Conservation (phyloP, 2,329 filamentous ascomycete genomes). For the Fusarium sp. region DNA sequence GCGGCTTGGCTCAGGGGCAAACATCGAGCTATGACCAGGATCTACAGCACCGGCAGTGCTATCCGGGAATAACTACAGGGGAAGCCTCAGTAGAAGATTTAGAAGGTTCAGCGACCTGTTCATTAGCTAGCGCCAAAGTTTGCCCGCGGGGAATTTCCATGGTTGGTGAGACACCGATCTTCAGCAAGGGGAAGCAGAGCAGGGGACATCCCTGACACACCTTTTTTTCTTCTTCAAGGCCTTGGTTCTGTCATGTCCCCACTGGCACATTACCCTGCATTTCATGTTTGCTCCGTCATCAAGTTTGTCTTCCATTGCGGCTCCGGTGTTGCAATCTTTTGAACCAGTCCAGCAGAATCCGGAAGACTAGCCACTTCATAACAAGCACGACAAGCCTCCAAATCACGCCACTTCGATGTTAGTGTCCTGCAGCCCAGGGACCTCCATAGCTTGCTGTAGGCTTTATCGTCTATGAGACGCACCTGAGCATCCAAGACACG, state of each 20-base stretch:
- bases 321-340: neutral
- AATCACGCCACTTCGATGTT: neutral
- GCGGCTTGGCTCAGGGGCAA: neutral
- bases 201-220: neutral
- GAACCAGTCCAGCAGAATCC: neutral
- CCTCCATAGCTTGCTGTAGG: neutral
- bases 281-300: neutral
- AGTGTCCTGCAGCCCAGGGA: neutral
- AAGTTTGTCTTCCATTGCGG: neutral
- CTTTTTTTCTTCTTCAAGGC: neutral
- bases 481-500: neutral
- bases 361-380: neutral
- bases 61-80: conserved; percentile 19
- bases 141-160: neutral
- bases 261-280: neutral
- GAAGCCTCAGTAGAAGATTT: neutral
- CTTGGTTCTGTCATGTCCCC: neutral
- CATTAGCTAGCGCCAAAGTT: conserved; percentile 9
- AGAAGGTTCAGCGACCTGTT: neutral
- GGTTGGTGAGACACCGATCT: conserved; percentile 29
- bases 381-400: neutral
- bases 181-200: conserved; percentile 9
- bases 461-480: neutral
- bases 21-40: neutral
- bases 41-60: neutral